phyloP scores from a whole-genome alignment of 768 basidiomycete species.

The Boletus rubescentipes region DNA sequence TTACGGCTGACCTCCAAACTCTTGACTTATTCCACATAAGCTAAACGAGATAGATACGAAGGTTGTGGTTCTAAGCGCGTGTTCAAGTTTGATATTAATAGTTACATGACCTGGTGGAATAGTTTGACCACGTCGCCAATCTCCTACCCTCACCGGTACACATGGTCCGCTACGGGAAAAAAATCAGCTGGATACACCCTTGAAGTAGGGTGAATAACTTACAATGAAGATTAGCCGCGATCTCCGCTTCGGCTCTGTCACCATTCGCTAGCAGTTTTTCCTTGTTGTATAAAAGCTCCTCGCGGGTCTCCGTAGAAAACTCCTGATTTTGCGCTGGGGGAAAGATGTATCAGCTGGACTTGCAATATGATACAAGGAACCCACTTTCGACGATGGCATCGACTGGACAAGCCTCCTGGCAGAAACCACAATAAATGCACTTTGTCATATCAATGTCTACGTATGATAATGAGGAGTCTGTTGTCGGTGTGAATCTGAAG shows the following conservation, averaged over 20 bases:
- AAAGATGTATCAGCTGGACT: neutral
- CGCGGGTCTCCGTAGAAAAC: slow-evolving; percentile 95
- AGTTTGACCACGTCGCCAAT: slow-evolving; percentile 7
- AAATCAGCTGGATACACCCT: slow-evolving; percentile 19
- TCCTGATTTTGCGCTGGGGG: slow-evolving; percentile 93
- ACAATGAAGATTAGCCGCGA: slow-evolving; percentile 91
- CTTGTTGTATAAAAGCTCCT: slow-evolving; percentile 98
- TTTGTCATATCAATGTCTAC: slow-evolving; percentile 99
- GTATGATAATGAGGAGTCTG: neutral
- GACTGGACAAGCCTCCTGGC: slow-evolving; percentile 98
- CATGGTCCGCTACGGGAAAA: slow-evolving; percentile 68
- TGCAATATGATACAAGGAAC: slow-evolving; percentile 32
- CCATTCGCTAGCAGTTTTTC: slow-evolving; percentile 97
- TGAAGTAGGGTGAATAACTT: slow-evolving; percentile 24
- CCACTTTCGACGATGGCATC: slow-evolving; percentile 99
- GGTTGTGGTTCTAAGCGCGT: slow-evolving; percentile 1
- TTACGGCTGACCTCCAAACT: neutral
- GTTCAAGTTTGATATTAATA: slow-evolving; percentile 15
- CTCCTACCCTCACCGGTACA: slow-evolving; percentile 63
- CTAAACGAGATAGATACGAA: neutral
- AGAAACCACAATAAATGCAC: slow-evolving; percentile 99
- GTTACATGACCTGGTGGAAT: slow-evolving; percentile 22
- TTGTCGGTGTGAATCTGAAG: neutral
- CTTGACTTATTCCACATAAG: neutral
- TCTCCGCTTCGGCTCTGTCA: slow-evolving; percentile 95